A percentile compares a stretch with the other conserved stretches of the same genome.
Conservation (phyloP, 495 filamentous ascomycete genomes). For the Achaetomiella virescens region DNA sequence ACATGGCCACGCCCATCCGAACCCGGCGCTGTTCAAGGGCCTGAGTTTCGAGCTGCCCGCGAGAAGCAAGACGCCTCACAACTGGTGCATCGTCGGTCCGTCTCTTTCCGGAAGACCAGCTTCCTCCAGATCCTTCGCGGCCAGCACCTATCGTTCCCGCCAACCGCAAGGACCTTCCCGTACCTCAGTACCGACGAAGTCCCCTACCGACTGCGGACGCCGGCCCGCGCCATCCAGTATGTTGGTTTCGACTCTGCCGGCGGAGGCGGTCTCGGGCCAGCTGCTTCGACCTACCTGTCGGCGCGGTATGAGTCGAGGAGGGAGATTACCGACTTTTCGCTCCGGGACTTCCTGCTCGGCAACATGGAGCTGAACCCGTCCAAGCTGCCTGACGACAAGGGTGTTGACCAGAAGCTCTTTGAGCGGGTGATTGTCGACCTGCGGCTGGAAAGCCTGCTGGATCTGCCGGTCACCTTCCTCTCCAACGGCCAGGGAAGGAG, state of each 20-base stretch:
- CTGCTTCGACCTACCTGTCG: slow-evolving; percentile 70
- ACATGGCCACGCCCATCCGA: slow-evolving; percentile 23
- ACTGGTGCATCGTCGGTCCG: slow-evolving; percentile 73
- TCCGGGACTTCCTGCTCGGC: slow-evolving; percentile 70
- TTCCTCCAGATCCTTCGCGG: slow-evolving; percentile 71
- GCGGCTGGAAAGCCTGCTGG: slow-evolving; percentile 55
- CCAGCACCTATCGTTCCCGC: slow-evolving; percentile 64
- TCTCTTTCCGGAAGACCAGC: slow-evolving; percentile 64
- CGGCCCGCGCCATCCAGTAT: slow-evolving; percentile 65
- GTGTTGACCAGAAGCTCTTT: slow-evolving; percentile 41
- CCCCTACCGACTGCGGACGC: slow-evolving; percentile 45
- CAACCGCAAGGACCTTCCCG: slow-evolving; percentile 65
- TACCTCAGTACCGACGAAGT: slow-evolving; percentile 63
- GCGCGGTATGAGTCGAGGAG: slow-evolving; percentile 86
- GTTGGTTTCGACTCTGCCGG: slow-evolving; percentile 71
- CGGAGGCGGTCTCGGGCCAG: slow-evolving; percentile 24
- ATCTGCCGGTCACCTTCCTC: slow-evolving; percentile 77
- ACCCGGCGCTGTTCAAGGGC: slow-evolving; percentile 61
- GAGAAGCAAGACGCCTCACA: slow-evolving; percentile 36
- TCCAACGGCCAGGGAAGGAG: slow-evolving; percentile 90
- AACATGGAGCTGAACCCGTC: slow-evolving; percentile 65
- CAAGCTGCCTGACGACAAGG: slow-evolving; percentile 40
- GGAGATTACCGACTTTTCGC: slow-evolving; percentile 81
- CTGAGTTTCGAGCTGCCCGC: slow-evolving; percentile 62
- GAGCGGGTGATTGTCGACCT: slow-evolving; percentile 59